Evolutionary conservation across 2,329 filamentous ascomycete species (phyloP).

Genomic region (Phoma herbarum): DNA sequence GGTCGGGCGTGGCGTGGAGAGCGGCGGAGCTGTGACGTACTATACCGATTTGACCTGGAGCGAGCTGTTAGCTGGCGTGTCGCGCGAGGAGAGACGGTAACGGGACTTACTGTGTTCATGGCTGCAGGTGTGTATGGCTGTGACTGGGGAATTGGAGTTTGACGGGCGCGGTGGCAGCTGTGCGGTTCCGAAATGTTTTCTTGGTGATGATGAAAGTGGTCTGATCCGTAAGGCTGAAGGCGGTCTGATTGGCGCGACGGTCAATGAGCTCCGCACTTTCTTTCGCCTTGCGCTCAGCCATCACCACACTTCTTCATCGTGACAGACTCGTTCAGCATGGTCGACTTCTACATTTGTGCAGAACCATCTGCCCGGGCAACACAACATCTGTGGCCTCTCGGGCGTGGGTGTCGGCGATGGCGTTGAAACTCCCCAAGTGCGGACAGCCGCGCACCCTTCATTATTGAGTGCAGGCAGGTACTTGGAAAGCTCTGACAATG

Average conservation of each 20-base stretch:
- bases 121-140: slow-evolving; percentile 11
- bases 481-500: background rate
- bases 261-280: background rate
- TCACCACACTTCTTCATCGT: background rate
- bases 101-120: slow-evolving; percentile 63
- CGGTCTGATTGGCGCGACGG: slow-evolving; percentile 24
- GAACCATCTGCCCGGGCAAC: background rate
- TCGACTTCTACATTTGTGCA: background rate
- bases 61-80: slow-evolving; percentile 27
- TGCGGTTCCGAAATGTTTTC: slow-evolving; percentile 30
- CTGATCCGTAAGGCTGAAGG: slow-evolving; percentile 32
- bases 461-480: background rate
- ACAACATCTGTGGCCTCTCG: background rate
- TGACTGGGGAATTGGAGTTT: background rate
- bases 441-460: background rate
- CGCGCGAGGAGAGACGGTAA: background rate
- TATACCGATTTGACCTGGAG: slow-evolving; percentile 67
- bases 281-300: background rate
- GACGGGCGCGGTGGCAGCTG: background rate
- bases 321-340: background rate
- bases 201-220: slow-evolving; percentile 42
- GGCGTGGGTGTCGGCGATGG: background rate
- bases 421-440: background rate
- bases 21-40: slow-evolving; percentile 53
- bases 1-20: background rate